Evolutionary conservation across 352 stramenopile genomes (phyloP).

Genomic region (Pythium phragmiticola): DNA sequence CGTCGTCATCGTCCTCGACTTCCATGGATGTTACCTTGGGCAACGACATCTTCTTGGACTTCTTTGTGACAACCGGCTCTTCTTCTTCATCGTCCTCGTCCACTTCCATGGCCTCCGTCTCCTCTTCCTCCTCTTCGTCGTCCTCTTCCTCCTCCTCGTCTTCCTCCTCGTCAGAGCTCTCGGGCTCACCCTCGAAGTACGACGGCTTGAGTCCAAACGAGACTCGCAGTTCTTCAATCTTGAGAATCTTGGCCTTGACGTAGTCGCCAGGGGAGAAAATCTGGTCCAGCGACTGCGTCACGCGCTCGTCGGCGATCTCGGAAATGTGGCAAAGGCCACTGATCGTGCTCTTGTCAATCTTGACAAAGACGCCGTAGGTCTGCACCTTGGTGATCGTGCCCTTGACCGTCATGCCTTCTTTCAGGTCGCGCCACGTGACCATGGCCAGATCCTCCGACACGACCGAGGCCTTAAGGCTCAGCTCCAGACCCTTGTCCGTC

Average conservation of each 20-base stretch:
- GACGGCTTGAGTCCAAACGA: slow-evolving; percentile 96
- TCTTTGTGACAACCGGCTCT: slow-evolving; percentile 33
- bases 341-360: slow-evolving; percentile 94
- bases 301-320: slow-evolving; percentile 93
- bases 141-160: slow-evolving; percentile 59
- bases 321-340: slow-evolving; percentile 96
- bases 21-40: slow-evolving; percentile 37
- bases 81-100: slow-evolving; percentile 51
- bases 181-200: slow-evolving; percentile 93
- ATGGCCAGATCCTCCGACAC: slow-evolving; percentile 87
- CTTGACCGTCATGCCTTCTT: slow-evolving; percentile 91
- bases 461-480: slow-evolving; percentile 94
- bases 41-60: slow-evolving; percentile 23
- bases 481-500: slow-evolving; percentile 80
- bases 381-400: slow-evolving; percentile 95
- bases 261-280: slow-evolving; percentile 95
- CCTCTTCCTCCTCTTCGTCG: slow-evolving; percentile 33
- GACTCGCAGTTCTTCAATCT: slow-evolving; percentile 90
- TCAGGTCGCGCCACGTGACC: slow-evolving; percentile 90
- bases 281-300: slow-evolving; percentile 90
- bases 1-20: slow-evolving; percentile 41
- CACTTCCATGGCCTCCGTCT: slow-evolving; percentile 37
- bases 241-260: slow-evolving; percentile 96
- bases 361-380: slow-evolving; percentile 95
- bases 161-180: slow-evolving; percentile 85